Evolutionary conservation across 805 yeast species (phyloP).

Genomic region (Pichia kluyveri): DNA sequence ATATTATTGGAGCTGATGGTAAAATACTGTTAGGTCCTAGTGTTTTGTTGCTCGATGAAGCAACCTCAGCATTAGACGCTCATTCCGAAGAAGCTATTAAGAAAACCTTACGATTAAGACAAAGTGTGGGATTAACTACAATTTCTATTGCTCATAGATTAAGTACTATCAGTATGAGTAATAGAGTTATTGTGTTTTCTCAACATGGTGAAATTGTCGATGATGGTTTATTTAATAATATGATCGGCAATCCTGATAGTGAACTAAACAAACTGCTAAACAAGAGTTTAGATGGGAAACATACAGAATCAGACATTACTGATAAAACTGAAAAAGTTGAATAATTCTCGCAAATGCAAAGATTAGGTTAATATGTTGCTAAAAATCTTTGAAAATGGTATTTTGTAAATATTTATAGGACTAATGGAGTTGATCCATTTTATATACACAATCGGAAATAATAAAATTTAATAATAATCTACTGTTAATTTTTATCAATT

Average conservation of each 20-base stretch:
- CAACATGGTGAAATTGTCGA: slow-evolving; percentile 70
- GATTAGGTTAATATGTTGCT: too few relatives aligned
- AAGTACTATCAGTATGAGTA: slow-evolving; percentile 77
- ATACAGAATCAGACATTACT: slow-evolving; percentile 17
- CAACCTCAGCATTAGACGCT: slow-evolving; percentile 89
- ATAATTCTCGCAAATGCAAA: background rate
- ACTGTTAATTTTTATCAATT: too few relatives aligned
- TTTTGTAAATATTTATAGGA: too few relatives aligned
- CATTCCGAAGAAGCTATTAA: slow-evolving; percentile 82
- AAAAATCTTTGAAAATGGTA: too few relatives aligned
- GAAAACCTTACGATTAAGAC: slow-evolving; percentile 52
- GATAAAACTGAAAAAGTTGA: slow-evolving; percentile 1
- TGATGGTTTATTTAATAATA: slow-evolving; percentile 49
- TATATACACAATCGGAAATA: too few relatives aligned
- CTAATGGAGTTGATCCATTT: too few relatives aligned
- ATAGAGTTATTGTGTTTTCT: slow-evolving; percentile 64
- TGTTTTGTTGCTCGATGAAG: slow-evolving; percentile 82
- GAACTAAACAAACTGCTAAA: slow-evolving; percentile 35
- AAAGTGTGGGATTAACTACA: slow-evolving; percentile 53
- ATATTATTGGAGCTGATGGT: slow-evolving; percentile 17
- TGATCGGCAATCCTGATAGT: slow-evolving; percentile 37
- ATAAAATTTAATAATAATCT: too few relatives aligned
- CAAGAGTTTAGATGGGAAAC: slow-evolving; percentile 20
- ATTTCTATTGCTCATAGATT: slow-evolving; percentile 89
- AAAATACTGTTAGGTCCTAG: slow-evolving; percentile 44